These are phyloP conservation scores for Monosporascus sp. DNA, from an alignment of 2,329 filamentous ascomycete genomes.

Conservation along the genomic window DNA sequence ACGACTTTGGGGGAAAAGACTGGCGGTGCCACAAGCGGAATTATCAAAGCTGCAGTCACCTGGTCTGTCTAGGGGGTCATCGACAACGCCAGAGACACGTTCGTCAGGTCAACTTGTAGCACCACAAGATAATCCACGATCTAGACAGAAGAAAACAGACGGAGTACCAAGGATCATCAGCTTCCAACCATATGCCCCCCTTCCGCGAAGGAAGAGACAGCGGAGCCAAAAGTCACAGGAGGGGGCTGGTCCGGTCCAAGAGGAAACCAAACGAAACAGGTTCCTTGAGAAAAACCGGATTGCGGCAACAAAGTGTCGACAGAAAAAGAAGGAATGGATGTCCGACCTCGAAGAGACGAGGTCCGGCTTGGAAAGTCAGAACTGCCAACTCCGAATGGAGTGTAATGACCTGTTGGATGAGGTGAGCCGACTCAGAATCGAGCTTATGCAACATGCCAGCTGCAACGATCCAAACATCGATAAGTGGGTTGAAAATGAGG, in stretches of 20 bases:
- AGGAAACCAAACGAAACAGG: conserved; percentile 43
- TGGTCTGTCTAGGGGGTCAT: conserved; percentile 19
- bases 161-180: background rate
- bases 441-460: conserved; percentile 45
- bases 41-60: conserved; percentile 16
- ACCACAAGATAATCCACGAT: conserved; percentile 10
- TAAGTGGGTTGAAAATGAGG: conserved; percentile 48
- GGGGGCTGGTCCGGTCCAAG: conserved; percentile 15
- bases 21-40: conserved; percentile 7
- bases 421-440: conserved; percentile 41
- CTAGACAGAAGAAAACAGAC: background rate
- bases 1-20: conserved; percentile 5
- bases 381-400: conserved; percentile 38
- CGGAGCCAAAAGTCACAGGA: conserved; percentile 18
- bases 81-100: conserved; percentile 18
- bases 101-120: conserved; percentile 18
- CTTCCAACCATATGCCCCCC: background rate
- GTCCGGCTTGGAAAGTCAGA: conserved; percentile 36
- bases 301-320: conserved; percentile 68
- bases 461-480: conserved; percentile 50
- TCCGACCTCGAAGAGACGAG: conserved; percentile 43
- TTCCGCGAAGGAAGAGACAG: conserved; percentile 17
- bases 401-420: conserved; percentile 37
- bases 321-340: conserved; percentile 57
- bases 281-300: conserved; percentile 67